A percentile compares a stretch with the other conserved stretches of the same genome.
Conservation (phyloP, 441 rosid species). For the Adansonia madagascariensis region DNA sequence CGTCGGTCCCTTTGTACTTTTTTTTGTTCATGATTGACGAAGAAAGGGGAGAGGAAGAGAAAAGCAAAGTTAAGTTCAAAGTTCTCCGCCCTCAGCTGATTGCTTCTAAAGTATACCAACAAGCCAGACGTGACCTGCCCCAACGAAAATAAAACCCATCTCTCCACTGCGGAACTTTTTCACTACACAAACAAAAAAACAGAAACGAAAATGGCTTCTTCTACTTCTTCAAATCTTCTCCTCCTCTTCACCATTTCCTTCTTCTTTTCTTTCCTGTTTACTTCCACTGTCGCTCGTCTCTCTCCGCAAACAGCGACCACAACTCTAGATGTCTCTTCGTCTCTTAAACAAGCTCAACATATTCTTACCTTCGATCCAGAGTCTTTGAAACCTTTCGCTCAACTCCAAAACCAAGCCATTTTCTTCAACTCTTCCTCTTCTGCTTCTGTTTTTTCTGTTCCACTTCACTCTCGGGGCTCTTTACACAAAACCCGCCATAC, state of each 20-base stretch:
- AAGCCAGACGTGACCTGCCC: neutral
- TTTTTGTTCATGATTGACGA: neutral
- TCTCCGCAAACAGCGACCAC: conserved; percentile 34
- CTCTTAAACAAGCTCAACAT: conserved; percentile 54
- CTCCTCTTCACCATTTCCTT: conserved; percentile 26
- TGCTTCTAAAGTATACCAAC: neutral
- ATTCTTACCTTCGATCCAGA: conserved; percentile 60
- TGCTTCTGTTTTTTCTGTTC: conserved; percentile 38
- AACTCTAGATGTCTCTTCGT: conserved; percentile 47
- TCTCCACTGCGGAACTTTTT: neutral
- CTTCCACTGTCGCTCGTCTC: conserved; percentile 42
- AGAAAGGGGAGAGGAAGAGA: neutral
- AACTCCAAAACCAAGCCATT: conserved; percentile 20
- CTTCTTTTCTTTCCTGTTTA: conserved; percentile 27
- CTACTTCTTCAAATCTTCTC: neutral
- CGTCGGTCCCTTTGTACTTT: neutral
- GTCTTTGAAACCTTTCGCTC: conserved; percentile 25
- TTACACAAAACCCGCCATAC: conserved; percentile 47
- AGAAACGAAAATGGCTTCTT: neutral
- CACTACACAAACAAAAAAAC: neutral
- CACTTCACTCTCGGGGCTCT: conserved; percentile 64
- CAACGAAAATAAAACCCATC: neutral
- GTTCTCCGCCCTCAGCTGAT: neutral
- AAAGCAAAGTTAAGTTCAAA: neutral
- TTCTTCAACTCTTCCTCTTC: conserved; percentile 32